Conservation (phyloP, 78 protist species). For the Speleostelium caveatum region DNA sequence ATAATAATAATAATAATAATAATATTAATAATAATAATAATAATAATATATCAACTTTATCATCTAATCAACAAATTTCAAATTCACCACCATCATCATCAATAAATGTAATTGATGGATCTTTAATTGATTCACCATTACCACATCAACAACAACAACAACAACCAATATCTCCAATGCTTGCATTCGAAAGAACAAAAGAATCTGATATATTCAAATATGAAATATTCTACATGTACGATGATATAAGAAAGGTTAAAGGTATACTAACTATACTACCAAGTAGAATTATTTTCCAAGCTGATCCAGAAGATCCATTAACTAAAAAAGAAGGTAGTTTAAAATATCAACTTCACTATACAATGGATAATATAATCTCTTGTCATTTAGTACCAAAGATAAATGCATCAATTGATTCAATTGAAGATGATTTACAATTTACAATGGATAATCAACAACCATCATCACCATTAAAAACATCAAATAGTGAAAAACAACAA, state of each 20-base stretch:
- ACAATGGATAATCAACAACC: slow-evolving; percentile 8
- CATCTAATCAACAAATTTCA: not conserved
- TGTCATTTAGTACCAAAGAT: slow-evolving; percentile 32
- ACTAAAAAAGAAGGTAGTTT: slow-evolving; percentile 45
- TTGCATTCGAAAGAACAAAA: not conserved
- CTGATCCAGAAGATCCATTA: slow-evolving; percentile 15
- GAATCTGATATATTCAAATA: slow-evolving; percentile 22
- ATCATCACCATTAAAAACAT: not conserved
- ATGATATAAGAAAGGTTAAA: slow-evolving; percentile 7
- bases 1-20: no score
- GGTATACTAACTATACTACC: slow-evolving; percentile 48
- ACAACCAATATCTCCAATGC: not conserved
- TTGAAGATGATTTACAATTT: slow-evolving; percentile 28
- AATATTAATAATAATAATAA: not conserved
- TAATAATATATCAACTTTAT: not conserved
- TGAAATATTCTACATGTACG: slow-evolving; percentile 37
- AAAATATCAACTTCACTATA: slow-evolving; percentile 51
- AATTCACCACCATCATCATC: not conserved
- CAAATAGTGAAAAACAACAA: not conserved
- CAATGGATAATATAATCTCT: slow-evolving; percentile 27
- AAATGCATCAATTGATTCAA: not conserved
- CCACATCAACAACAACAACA: not conserved
- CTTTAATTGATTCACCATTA: not conserved
- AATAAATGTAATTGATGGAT: not conserved
- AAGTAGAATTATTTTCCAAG: slow-evolving; percentile 69